These are phyloP conservation scores for Erysimum cheiri DNA, from an alignment of 441 rosid genomes.

Conservation along the genomic window DNA sequence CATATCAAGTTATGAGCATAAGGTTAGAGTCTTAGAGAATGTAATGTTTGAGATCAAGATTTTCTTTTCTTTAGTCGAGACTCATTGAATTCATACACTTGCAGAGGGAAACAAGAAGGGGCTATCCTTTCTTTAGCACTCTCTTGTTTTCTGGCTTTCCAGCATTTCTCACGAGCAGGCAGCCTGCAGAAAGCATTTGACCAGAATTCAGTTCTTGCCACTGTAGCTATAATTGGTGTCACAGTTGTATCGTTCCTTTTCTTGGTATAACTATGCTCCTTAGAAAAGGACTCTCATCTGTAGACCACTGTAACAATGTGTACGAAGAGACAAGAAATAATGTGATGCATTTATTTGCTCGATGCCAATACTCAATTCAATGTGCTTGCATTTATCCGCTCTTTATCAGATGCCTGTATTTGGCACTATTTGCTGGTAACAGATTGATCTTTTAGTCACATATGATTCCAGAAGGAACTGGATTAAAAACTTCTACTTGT, in stretches of 20 bases:
- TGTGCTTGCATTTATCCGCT: constrained; percentile 16
- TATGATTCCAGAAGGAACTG: constrained; percentile 13
- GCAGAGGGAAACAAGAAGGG: constrained; percentile 81
- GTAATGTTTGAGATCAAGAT: constrained; percentile 18
- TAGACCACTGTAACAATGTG: constrained; percentile 43
- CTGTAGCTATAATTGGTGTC: constrained; percentile 65
- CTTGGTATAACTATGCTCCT: constrained; percentile 53
- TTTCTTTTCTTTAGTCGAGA: constrained; percentile 4
- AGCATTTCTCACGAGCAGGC: constrained; percentile 82
- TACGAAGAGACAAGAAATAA: constrained; percentile 13
- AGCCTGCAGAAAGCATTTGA: constrained; percentile 77
- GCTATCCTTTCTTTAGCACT: constrained; percentile 65
- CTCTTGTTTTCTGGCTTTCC: constrained; percentile 78
- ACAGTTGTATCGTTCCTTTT: constrained; percentile 59
- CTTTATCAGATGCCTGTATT: constrained; percentile 12
- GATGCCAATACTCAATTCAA: constrained; percentile 7
- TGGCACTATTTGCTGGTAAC: constrained; percentile 19
- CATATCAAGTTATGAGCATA: constrained; percentile 63
- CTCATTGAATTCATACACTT: constrained; percentile 29
- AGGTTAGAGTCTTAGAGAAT: constrained; percentile 55
- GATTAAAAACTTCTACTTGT: background rate
- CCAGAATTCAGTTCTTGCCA: constrained; percentile 80
- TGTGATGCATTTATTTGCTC: constrained; percentile 17
- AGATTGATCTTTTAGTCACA: background rate
- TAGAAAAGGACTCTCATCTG: constrained; percentile 33